These are phyloP conservation scores for Orbilia oligospora DNA, from an alignment of 2,329 filamentous ascomycete species.

Conservation along the genomic window DNA sequence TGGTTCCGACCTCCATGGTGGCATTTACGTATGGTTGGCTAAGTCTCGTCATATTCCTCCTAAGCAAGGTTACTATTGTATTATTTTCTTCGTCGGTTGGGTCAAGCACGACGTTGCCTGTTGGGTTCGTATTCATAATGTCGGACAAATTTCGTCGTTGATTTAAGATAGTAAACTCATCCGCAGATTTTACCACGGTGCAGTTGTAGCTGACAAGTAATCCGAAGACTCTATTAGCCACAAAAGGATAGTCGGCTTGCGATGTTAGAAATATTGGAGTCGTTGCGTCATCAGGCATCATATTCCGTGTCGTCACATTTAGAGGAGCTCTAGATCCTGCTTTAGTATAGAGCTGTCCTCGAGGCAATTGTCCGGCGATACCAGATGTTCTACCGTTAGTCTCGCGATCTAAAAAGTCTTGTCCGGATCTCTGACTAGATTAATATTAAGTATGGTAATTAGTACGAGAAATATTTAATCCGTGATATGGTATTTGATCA, in stretches of 20 bases:
- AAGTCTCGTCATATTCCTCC: not conserved
- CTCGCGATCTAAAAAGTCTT: not conserved
- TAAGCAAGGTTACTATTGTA: not conserved
- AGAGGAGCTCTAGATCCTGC: not conserved
- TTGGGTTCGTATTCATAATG: not conserved
- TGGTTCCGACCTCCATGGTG: constrained; percentile 16
- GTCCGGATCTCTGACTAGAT: not conserved
- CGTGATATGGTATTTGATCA: no score
- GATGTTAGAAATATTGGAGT: constrained; percentile 9
- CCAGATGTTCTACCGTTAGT: not conserved
- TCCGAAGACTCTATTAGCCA: not conserved
- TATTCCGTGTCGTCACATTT: constrained; percentile 8
- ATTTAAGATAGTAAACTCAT: constrained; percentile 25
- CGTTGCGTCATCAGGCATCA: constrained; percentile 15
- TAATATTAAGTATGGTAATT: no score
- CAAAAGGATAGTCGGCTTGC: constrained; percentile 7
- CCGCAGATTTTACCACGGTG: not conserved
- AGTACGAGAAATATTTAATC: no score
- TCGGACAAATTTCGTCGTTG: not conserved
- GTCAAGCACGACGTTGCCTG: not conserved
- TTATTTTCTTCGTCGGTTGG: not conserved
- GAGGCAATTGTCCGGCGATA: not conserved
- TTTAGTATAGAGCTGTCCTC: constrained; percentile 14
- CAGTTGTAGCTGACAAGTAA: constrained; percentile 34
- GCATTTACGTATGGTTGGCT: not conserved